Evolutionary conservation across 306 rosid genomes (phyloP).

Genomic region (Citrullus mucosospermus): DNA sequence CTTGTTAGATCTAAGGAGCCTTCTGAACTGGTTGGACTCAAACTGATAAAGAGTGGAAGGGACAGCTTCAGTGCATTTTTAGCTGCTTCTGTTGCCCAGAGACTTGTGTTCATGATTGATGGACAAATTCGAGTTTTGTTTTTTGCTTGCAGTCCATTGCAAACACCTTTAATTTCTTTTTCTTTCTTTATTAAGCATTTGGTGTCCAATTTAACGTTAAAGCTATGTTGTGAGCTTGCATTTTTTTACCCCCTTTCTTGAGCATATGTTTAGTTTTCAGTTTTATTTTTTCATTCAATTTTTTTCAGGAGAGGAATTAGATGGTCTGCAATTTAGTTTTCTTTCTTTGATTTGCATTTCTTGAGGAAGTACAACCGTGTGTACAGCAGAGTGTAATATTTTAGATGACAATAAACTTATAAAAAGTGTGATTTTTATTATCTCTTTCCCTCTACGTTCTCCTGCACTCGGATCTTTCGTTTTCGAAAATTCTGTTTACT

Average conservation of each 20-base stretch:
- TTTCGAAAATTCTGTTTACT: neutral
- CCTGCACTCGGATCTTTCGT: neutral
- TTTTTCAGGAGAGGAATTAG: constrained; percentile 31
- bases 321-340: constrained; percentile 43
- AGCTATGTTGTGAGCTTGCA: constrained; percentile 38
- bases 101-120: constrained; percentile 32
- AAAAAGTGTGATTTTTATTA: constrained; percentile 5
- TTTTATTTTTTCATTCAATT: constrained; percentile 23
- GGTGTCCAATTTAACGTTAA: constrained; percentile 32
- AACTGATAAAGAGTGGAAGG: constrained; percentile 38
- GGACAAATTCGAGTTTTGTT: constrained; percentile 17
- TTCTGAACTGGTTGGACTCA: constrained; percentile 36
- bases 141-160: constrained; percentile 24
- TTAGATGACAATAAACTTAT: neutral
- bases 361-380: constrained; percentile 40
- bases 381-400: constrained; percentile 65
- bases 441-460: neutral
- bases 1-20: neutral
- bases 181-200: constrained; percentile 24
- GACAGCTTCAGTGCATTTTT: constrained; percentile 71
- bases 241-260: constrained; percentile 8
- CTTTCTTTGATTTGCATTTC: constrained; percentile 46
- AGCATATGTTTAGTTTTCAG: neutral
- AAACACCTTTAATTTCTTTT: constrained; percentile 28
- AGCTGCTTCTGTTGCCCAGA: constrained; percentile 77